Conservation (phyloP, 106 monocot genomes). For the Hemerocallis citrina region DNA sequence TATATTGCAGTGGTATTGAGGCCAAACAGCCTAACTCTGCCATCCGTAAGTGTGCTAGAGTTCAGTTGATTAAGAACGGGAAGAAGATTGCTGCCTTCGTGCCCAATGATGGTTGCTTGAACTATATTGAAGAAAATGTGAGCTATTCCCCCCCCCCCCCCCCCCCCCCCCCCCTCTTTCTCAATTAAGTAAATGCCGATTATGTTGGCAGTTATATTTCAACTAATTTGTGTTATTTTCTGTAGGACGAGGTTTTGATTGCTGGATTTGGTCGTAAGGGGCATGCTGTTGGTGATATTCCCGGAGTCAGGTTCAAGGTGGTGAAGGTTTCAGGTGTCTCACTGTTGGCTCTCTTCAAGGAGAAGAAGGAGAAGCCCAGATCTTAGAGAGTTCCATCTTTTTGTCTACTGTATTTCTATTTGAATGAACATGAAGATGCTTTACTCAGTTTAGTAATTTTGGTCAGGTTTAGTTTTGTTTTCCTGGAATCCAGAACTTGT, state of each 20-base stretch:
- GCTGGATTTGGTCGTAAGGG: conserved; percentile 18
- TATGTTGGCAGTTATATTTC: too few species aligned
- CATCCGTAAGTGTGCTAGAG: conserved; percentile 8
- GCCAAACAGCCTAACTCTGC: conserved; percentile 12
- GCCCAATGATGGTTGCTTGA: conserved; percentile 12
- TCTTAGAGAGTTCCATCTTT: too few species aligned
- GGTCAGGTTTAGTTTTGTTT: too few species aligned
- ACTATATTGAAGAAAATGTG: conserved; percentile 8
- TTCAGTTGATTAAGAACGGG: conserved; percentile 6
- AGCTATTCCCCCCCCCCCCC: too few species aligned
- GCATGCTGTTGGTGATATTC: conserved; percentile 23
- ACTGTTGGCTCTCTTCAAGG: conserved; percentile 16
- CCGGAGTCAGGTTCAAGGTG: conserved; percentile 23
- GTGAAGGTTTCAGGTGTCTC: conserved; percentile 22
- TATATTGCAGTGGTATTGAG: conserved; percentile 6
- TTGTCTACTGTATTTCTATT: too few species aligned
- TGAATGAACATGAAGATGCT: too few species aligned
- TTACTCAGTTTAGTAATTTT: too few species aligned
- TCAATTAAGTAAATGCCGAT: too few species aligned
- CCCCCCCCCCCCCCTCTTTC: too few species aligned
- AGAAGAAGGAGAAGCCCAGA: conserved; percentile 20
- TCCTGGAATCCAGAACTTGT: too few species aligned
- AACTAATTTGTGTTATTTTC: not conserved
- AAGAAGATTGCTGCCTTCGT: conserved; percentile 14
- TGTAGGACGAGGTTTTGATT: conserved; percentile 18